A percentile compares a stretch with the other conserved stretches of the same genome.
Evolutionary conservation across 371 early-diverging fungal genomes (phyloP).

Genomic region (Mortierella polycephala): DNA sequence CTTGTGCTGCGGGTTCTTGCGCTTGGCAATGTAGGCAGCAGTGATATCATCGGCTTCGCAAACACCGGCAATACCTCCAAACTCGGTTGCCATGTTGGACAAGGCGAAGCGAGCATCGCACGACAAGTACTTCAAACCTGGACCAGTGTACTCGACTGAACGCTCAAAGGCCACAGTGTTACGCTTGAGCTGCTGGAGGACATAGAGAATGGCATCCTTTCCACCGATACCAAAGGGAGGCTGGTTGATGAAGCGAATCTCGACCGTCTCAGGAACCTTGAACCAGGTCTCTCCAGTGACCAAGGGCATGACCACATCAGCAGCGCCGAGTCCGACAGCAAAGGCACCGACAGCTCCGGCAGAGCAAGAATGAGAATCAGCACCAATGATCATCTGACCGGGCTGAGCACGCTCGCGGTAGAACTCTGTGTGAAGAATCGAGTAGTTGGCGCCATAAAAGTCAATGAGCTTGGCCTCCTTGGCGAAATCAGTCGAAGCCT

Average conservation of each 20-base stretch:
- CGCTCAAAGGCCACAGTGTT: slow-evolving; percentile 85
- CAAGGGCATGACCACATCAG: slow-evolving; percentile 84
- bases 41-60: slow-evolving; percentile 81
- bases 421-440: slow-evolving; percentile 85
- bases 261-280: slow-evolving; percentile 81
- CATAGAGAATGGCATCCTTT: slow-evolving; percentile 81
- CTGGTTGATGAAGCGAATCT: slow-evolving; percentile 74
- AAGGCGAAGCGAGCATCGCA: slow-evolving; percentile 85
- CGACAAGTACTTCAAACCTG: slow-evolving; percentile 76
- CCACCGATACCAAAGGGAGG: slow-evolving; percentile 85
- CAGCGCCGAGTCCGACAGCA: slow-evolving; percentile 84
- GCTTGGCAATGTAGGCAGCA: slow-evolving; percentile 73
- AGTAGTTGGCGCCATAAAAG: slow-evolving; percentile 80
- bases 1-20: slow-evolving; percentile 74
- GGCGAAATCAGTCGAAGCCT: slow-evolving; percentile 74
- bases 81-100: slow-evolving; percentile 86
- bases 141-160: slow-evolving; percentile 82
- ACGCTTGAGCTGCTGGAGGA: slow-evolving; percentile 81
- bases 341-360: slow-evolving; percentile 81
- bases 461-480: slow-evolving; percentile 77
- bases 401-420: slow-evolving; percentile 86
- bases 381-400: slow-evolving; percentile 82
- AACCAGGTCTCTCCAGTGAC: slow-evolving; percentile 88
- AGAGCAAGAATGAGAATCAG: slow-evolving; percentile 86
- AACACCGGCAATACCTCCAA: slow-evolving; percentile 86